Evolutionary conservation across 805 yeast genomes (phyloP), one percentile per base, ranked within the genome.

Genomic region (Starmerella floris): DNA sequence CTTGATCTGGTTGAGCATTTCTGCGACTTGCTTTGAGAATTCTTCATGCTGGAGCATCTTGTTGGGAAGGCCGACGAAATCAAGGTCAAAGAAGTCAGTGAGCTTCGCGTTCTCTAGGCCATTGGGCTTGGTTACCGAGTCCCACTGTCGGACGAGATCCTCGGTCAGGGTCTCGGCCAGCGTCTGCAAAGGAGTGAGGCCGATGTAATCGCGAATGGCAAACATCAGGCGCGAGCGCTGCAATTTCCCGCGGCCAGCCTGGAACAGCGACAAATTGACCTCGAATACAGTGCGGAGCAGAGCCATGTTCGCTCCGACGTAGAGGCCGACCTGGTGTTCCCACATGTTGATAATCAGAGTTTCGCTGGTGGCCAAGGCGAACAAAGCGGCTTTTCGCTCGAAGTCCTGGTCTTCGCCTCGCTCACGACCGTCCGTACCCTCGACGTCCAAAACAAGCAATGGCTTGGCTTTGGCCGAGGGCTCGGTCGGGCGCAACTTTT

Each of bases 391-490:
- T 54, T 91, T 91, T 44, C 98, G 73, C 62, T 91, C 98, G 61
- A 91, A 91, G 62, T 91, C 98, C 62, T 91, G 96, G 62, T 91
- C 97, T 55, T 91, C 98, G 22, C 97, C 97, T 43, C 96, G 73
- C 63, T 91, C 98, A 46, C 95, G 73, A 38, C 98, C 97, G 64
- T 91, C 98, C 1, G 96, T 87, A 38, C 98, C 98, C 63, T 91
- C 98, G n/a, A 91, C 97, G 58, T 91, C 98, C 72, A 91, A 72
- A 2, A 91, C 93, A 48, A 33, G 36, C 52, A 20, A 49, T 45
- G 54, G 51, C 28, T 43, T 32, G 19, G 19, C 6, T 6, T 13
- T 28, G 10, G n/a, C 23, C 8, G 17, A 5, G 19, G 19, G 38
- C 13, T 5, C 30, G 9, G 20, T 11, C 11, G 21, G 16, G 17